These are phyloP conservation scores for Racocetra persica DNA, from an alignment of 371 early-diverging fungal species.

Conservation along the genomic window DNA sequence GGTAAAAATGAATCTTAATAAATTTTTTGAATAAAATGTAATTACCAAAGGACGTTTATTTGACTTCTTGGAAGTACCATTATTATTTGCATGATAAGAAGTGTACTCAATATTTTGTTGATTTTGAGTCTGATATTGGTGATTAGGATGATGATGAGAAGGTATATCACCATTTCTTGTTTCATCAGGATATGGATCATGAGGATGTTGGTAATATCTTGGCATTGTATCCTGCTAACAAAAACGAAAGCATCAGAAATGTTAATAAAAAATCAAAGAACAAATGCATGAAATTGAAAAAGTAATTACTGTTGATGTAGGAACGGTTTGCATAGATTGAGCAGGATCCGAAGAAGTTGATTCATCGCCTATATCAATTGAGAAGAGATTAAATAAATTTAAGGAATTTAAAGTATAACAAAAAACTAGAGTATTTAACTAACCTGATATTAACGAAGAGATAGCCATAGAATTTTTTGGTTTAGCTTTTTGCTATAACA, in stretches of 20 bases:
- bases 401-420: neutral
- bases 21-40: too few species aligned
- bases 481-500: constrained; percentile 3
- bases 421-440: neutral
- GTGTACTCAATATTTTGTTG: neutral
- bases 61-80: neutral
- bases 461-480: constrained; percentile 37
- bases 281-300: too few species aligned
- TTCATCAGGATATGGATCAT: constrained; percentile 9
- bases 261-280: too few species aligned
- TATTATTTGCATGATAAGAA: neutral
- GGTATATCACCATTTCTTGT: constrained; percentile 17
- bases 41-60: neutral
- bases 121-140: neutral
- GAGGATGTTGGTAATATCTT: neutral
- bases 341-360: neutral
- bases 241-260: too few species aligned
- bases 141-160: neutral
- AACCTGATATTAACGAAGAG: constrained; percentile 7
- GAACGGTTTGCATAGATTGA: neutral
- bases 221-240: neutral
- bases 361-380: constrained; percentile 10
- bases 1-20: too few species aligned
- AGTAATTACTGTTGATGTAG: neutral
- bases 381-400: neutral